Evolutionary conservation across 1,284 basidiomycete species (phyloP).

Genomic region (Ustilago bromivora): DNA sequence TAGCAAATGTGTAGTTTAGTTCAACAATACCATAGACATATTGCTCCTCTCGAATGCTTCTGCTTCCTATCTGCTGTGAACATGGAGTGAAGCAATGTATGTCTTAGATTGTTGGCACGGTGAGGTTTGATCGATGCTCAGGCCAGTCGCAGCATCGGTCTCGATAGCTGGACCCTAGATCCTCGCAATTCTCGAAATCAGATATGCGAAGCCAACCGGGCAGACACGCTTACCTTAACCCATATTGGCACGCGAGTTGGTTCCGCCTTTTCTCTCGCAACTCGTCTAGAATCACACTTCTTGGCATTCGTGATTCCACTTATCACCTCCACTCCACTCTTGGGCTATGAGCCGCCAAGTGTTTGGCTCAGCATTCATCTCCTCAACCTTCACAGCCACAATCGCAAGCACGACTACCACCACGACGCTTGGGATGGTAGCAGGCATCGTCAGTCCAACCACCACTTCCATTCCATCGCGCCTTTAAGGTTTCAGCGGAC

Average conservation of each 20-base stretch:
- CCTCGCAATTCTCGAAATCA: background rate
- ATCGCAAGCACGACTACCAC: background rate
- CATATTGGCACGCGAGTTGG: background rate
- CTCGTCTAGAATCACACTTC: background rate
- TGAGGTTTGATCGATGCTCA: background rate
- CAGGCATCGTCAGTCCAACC: background rate
- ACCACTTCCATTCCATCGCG: background rate
- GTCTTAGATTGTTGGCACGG: background rate
- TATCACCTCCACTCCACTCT: background rate
- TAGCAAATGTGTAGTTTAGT: conserved; percentile 23
- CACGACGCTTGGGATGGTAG: background rate
- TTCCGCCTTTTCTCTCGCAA: background rate
- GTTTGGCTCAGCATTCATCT: conserved; percentile 11
- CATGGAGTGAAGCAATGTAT: background rate
- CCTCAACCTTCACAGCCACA: background rate
- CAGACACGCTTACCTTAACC: background rate
- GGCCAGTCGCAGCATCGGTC: background rate
- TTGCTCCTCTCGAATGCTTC: background rate
- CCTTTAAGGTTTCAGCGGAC: background rate
- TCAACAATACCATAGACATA: too few relatives aligned
- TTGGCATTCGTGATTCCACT: background rate
- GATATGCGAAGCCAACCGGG: background rate
- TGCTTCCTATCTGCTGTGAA: background rate
- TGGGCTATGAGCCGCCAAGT: background rate
- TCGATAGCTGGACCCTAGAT: background rate